Conservation (phyloP, 2,329 filamentous ascomycete genomes). For the Aspergillus floridensis region DNA sequence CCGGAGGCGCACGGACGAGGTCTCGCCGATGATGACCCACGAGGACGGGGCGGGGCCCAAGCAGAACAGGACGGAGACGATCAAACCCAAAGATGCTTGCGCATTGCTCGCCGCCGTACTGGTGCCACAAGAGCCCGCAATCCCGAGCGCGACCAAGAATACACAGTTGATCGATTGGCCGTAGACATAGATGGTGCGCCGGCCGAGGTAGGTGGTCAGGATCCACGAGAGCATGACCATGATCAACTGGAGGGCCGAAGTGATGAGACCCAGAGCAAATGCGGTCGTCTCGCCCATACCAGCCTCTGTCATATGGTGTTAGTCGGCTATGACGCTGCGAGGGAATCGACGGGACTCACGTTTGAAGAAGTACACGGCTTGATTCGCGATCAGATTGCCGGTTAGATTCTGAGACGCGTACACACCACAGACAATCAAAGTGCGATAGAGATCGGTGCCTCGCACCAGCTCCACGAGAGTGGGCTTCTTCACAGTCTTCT, state of each 20-base stretch:
- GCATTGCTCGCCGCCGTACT: conserved; percentile 49
- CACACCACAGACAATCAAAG: conserved; percentile 56
- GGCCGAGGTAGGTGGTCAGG: conserved; percentile 62
- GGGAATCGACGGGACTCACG: conserved; percentile 25
- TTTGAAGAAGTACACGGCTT: conserved; percentile 60
- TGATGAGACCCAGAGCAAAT: conserved; percentile 64
- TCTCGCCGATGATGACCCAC: conserved; percentile 67
- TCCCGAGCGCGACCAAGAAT: conserved; percentile 58
- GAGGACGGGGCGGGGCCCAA: conserved; percentile 62
- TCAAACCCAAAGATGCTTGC: conserved; percentile 62
- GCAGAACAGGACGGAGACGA: conserved; percentile 64
- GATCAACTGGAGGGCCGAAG: conserved; percentile 60
- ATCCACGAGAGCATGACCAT: conserved; percentile 67
- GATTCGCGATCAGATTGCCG: conserved; percentile 62
- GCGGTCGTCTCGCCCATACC: conserved; percentile 55
- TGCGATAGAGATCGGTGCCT: conserved; percentile 55
- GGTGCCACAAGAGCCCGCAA: conserved; percentile 53
- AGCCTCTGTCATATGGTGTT: conserved; percentile 52
- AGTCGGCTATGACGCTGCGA: conserved; percentile 21
- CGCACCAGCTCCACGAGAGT: conserved; percentile 54
- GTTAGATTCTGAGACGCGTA: conserved; percentile 61
- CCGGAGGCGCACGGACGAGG: conserved; percentile 62
- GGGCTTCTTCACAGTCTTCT: conserved; percentile 43
- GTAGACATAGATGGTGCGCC: conserved; percentile 64
- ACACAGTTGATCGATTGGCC: conserved; percentile 54